A percentile compares a stretch with the other conserved stretches of the same genome.
Conservation (phyloP, 2,329 filamentous ascomycete species). For the Neurospora crassa region DNA sequence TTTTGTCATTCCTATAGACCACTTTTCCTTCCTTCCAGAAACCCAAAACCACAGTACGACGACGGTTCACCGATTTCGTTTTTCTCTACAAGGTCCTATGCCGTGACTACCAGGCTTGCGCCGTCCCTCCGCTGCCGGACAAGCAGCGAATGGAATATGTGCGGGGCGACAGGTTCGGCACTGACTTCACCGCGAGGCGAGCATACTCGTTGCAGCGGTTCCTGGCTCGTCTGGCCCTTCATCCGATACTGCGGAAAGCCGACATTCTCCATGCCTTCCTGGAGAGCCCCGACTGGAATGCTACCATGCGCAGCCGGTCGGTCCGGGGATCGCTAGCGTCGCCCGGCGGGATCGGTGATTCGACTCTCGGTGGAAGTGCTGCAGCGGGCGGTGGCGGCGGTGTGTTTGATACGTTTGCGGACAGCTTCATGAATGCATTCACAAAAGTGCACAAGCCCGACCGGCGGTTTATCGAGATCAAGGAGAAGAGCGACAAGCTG, state of each 20-base stretch:
- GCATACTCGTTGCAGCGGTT: slow-evolving; percentile 90
- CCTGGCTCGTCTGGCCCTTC: slow-evolving; percentile 73
- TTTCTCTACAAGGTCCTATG: slow-evolving; percentile 88
- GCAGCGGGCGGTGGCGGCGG: slow-evolving; percentile 47
- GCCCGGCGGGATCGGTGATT: slow-evolving; percentile 22
- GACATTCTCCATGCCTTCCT: slow-evolving; percentile 81
- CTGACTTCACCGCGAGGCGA: slow-evolving; percentile 82
- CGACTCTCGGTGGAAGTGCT: slow-evolving; percentile 10
- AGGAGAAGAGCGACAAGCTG: slow-evolving; percentile 84
- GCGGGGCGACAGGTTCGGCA: slow-evolving; percentile 85
- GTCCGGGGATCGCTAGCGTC: slow-evolving; percentile 38
- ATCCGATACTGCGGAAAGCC: slow-evolving; percentile 79
- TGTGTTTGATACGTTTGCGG: slow-evolving; percentile 90
- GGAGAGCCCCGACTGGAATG: slow-evolving; percentile 92
- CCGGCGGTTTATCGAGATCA: slow-evolving; percentile 86
- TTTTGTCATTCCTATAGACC: slow-evolving; percentile 44
- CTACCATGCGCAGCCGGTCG: slow-evolving; percentile 76
- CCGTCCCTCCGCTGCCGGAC: slow-evolving; percentile 88
- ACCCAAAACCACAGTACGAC: slow-evolving; percentile 66
- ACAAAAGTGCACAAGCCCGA: slow-evolving; percentile 94
- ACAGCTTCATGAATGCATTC: slow-evolving; percentile 95
- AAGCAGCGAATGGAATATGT: slow-evolving; percentile 99
- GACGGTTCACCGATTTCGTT: slow-evolving; percentile 95
- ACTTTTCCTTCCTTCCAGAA: slow-evolving; percentile 91
- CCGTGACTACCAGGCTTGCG: slow-evolving; percentile 81